Base-by-base conservation (phyloP, 176 grass and related monocot species). In the Juncus inflexus region DNA sequence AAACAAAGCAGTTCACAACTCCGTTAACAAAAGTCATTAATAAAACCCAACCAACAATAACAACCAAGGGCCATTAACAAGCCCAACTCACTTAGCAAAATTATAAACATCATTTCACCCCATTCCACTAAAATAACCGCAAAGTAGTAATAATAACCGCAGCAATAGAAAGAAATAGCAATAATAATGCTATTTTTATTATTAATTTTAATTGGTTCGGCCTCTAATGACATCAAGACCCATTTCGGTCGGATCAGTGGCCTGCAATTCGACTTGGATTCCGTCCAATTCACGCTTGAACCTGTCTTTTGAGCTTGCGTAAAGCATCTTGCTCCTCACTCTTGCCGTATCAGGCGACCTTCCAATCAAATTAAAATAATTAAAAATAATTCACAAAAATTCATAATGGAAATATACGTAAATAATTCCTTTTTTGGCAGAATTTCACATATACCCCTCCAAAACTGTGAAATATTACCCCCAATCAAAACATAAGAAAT, bases 241-340 rank as follows among this genome's bases (percentile, higher is more conserved):
- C 81, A 84, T 79, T 52, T 84, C 76, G 51, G 63, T 79, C 4
- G 70, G 81, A 75, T 84, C 76, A 0, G 76, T 84, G 12, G 70
- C 76, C 65, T 79, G 81, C 75, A 83, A 58, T 55, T 83, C 75
- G 52, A 83, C 76, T 65, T 83, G 81, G 28, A 83, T 83, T 13
- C 76, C 75, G 8, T 84, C 81, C 35, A 84, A 38, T 40, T 79
- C 76, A 28, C 81, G 74, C 81, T 75, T 84, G 58, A 79, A 84
- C 75, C 76, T 74, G 37, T 80, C 70, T 42, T 80, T 74, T 1
- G 78, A 80, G 62, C 70, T 76, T 12, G 73, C 73, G 7, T 76
- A 76, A 65, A 76, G 36, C 70, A 80, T 80, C 78, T 80, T 74
- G 47, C 78, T 74, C 69, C 78, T 67, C 41, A 84, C 65, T 64